Evolutionary conservation across 345 rosid species (phyloP).

Genomic region (Camelina neglecta): DNA sequence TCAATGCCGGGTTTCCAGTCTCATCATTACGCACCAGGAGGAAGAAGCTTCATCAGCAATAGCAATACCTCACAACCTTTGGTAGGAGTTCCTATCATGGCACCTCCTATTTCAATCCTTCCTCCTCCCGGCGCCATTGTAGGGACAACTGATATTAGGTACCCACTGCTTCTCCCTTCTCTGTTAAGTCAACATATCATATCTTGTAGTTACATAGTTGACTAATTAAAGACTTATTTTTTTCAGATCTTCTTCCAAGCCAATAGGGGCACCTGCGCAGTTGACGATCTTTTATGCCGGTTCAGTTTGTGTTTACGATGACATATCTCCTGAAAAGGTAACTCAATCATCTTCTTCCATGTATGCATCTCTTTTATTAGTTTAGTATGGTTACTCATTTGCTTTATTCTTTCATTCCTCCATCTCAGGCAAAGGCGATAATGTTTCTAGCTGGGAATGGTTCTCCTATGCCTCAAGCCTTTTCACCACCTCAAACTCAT

Average conservation of each 20-base stretch:
- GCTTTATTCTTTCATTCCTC: constrained; percentile 35
- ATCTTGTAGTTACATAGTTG: neutral
- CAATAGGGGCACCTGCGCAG: constrained; percentile 59
- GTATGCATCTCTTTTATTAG: neutral
- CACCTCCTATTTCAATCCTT: constrained; percentile 53
- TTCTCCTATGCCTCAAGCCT: constrained; percentile 47
- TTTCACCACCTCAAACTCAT: constrained; percentile 46
- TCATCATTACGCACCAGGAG: constrained; percentile 47
- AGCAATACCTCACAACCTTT: constrained; percentile 47
- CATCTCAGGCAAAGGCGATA: constrained; percentile 72
- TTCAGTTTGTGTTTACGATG: constrained; percentile 70
- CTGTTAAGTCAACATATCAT: constrained; percentile 10
- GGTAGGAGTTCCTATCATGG: constrained; percentile 60
- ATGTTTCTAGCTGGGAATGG: constrained; percentile 80
- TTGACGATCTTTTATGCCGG: constrained; percentile 78
- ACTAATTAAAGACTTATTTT: constrained; percentile 26
- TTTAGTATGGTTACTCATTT: constrained; percentile 21
- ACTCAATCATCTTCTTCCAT: neutral
- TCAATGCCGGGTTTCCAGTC: constrained; percentile 57
- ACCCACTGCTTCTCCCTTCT: constrained; percentile 19
- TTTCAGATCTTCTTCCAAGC: constrained; percentile 54
- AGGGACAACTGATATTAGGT: constrained; percentile 74
- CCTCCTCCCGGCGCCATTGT: constrained; percentile 57
- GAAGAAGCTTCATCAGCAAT: constrained; percentile 46
- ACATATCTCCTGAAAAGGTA: constrained; percentile 75